A percentile compares a stretch with the other conserved stretches of the same genome.
Evolutionary conservation across 345 rosid genomes (phyloP).

Genomic region (Corchorus capsularis): DNA sequence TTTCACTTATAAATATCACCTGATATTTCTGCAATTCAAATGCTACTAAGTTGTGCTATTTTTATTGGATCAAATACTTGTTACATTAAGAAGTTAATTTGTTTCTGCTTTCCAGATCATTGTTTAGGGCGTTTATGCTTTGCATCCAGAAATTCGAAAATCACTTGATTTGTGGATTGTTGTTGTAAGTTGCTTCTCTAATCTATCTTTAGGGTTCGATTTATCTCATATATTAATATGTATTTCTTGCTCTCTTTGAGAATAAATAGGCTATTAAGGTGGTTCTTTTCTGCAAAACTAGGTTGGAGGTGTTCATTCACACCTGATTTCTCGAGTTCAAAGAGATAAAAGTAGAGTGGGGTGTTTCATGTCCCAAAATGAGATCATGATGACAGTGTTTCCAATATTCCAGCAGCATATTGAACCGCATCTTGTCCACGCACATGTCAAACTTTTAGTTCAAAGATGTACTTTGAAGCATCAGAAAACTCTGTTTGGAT

Average conservation of each 20-base stretch:
- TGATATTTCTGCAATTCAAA: slow-evolving; percentile 4
- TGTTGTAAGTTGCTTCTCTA: slow-evolving; percentile 69
- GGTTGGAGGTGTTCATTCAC: slow-evolving; percentile 99
- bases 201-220: slow-evolving; percentile 17
- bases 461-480: neutral
- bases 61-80: neutral
- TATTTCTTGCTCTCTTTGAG: slow-evolving; percentile 21
- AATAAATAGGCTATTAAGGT: neutral
- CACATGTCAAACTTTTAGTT: slow-evolving; percentile 55
- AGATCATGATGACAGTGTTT: slow-evolving; percentile 96
- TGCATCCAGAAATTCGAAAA: slow-evolving; percentile 91
- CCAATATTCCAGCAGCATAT: slow-evolving; percentile 99
- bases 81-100: slow-evolving; percentile 18
- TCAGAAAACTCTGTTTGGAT: neutral
- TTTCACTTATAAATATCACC: neutral
- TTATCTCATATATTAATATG: slow-evolving; percentile 14
- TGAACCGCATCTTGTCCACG: slow-evolving; percentile 99
- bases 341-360: slow-evolving; percentile 95
- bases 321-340: slow-evolving; percentile 96
- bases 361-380: slow-evolving; percentile 92
- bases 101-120: slow-evolving; percentile 62
- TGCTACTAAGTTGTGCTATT: neutral
- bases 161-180: slow-evolving; percentile 97
- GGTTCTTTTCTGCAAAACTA: slow-evolving; percentile 38
- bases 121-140: slow-evolving; percentile 95